These are phyloP conservation scores for Vararia minispora DNA, from an alignment of 768 basidiomycete species.

Conservation along the genomic window DNA sequence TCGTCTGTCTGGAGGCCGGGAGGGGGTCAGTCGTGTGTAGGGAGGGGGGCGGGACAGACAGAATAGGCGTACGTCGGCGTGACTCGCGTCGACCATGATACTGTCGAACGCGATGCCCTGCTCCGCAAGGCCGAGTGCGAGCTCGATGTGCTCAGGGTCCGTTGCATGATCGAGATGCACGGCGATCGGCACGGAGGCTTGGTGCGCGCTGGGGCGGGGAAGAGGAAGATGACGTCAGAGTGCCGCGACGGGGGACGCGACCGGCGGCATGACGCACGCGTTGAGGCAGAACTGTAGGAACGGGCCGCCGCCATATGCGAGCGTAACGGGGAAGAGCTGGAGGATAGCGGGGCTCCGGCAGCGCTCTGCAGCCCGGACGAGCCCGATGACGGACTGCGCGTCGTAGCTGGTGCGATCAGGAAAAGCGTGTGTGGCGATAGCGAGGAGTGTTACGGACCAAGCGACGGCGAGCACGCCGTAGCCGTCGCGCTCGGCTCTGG, in stretches of 20 bases:
- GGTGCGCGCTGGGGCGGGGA: slow-evolving; percentile 24
- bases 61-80: slow-evolving; percentile 26
- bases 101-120: slow-evolving; percentile 36
- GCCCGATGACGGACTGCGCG: slow-evolving; percentile 30
- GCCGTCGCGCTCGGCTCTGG: slow-evolving; percentile 28
- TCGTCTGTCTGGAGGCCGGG: slow-evolving; percentile 35
- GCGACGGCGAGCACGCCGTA: slow-evolving; percentile 34
- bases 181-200: slow-evolving; percentile 36
- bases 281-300: slow-evolving; percentile 34
- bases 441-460: slow-evolving; percentile 20
- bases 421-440: neutral
- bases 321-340: slow-evolving; percentile 34
- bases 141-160: slow-evolving; percentile 33
- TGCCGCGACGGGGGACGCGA: neutral
- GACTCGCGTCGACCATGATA: slow-evolving; percentile 41
- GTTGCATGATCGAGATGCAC: slow-evolving; percentile 40
- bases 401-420: slow-evolving; percentile 26
- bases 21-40: neutral
- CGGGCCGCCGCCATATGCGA: slow-evolving; percentile 33
- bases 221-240: neutral
- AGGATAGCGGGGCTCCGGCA: slow-evolving; percentile 33
- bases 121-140: slow-evolving; percentile 33
- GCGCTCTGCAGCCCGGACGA: slow-evolving; percentile 38
- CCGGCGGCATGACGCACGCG: slow-evolving; percentile 22
- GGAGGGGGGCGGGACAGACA: neutral